Conservation (phyloP, 768 basidiomycete genomes). For the Leucosporidium scottii region DNA sequence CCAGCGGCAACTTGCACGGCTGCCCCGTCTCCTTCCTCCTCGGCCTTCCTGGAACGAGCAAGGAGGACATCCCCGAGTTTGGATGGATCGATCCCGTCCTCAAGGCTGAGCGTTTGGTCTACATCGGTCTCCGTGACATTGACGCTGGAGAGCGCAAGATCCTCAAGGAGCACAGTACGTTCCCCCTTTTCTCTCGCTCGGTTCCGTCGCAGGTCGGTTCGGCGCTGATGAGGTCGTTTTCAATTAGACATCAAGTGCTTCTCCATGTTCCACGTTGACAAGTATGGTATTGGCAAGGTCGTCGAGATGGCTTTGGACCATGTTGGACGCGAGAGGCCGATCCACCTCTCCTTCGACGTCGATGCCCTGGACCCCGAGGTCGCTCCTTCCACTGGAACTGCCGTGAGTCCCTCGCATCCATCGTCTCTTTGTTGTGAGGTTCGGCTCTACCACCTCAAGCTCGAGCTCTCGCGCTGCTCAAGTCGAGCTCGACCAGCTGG, state of each 20-base stretch:
- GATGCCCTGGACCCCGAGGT: conserved; percentile 66
- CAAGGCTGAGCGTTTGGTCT: conserved; percentile 72
- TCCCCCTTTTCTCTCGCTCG: background rate
- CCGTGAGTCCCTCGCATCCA: conserved; percentile 48
- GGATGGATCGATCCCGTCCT: conserved; percentile 53
- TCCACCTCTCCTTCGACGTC: conserved; percentile 95
- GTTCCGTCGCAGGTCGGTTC: background rate
- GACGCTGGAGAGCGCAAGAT: conserved; percentile 83
- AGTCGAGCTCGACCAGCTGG: background rate
- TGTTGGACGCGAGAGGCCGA: conserved; percentile 71
- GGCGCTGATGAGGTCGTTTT: background rate
- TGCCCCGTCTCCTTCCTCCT: conserved; percentile 95
- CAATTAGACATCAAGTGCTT: conserved; percentile 68
- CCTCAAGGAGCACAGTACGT: conserved; percentile 56
- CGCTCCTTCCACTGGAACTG: conserved; percentile 92
- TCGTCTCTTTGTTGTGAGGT: background rate
- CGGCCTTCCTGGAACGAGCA: conserved; percentile 46
- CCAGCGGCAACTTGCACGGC: conserved; percentile 85
- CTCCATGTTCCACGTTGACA: conserved; percentile 77
- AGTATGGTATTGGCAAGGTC: conserved; percentile 56
- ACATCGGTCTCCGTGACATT: conserved; percentile 91
- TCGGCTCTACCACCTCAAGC: too few relatives aligned
- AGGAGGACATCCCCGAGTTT: conserved; percentile 43
- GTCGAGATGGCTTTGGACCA: conserved; percentile 94
- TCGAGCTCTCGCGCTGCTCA: conserved; percentile 1